These are phyloP conservation scores for Trapa incisa DNA, from an alignment of 345 rosid genomes.

Conservation along the genomic window DNA sequence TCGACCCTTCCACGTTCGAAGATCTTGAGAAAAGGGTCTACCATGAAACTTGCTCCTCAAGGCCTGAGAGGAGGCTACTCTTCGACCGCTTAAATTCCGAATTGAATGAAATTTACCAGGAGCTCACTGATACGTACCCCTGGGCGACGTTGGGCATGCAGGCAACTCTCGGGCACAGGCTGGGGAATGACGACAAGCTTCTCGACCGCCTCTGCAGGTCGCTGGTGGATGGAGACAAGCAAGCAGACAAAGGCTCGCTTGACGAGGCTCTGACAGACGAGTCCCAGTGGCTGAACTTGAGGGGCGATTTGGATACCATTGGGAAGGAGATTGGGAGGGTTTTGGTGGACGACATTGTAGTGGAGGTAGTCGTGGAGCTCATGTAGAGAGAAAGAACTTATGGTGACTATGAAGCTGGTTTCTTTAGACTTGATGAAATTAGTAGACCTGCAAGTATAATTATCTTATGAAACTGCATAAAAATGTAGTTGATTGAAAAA, in stretches of 20 bases:
- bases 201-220: constrained; percentile 30
- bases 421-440: too few species aligned
- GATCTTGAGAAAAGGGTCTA: constrained; percentile 61
- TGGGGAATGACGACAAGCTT: constrained; percentile 31
- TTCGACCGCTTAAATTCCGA: constrained; percentile 55
- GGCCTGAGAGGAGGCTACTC: constrained; percentile 52
- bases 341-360: constrained; percentile 52
- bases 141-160: constrained; percentile 31
- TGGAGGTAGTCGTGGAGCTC: constrained; percentile 34
- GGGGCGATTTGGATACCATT: constrained; percentile 39
- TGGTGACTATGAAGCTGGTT: too few species aligned
- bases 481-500: too few species aligned
- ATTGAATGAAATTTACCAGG: constrained; percentile 35
- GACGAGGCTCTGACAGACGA: constrained; percentile 28
- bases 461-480: too few species aligned
- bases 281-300: constrained; percentile 45
- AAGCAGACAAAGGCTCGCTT: constrained; percentile 21
- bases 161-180: constrained; percentile 14
- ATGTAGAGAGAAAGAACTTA: background rate
- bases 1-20: constrained; percentile 48
- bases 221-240: constrained; percentile 27
- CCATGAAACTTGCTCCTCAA: constrained; percentile 17
- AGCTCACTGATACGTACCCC: constrained; percentile 34
- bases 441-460: too few species aligned
- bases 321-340: constrained; percentile 63